phyloP scores from a whole-genome alignment of 495 filamentous ascomycete genomes.

The Poronia punctata region DNA sequence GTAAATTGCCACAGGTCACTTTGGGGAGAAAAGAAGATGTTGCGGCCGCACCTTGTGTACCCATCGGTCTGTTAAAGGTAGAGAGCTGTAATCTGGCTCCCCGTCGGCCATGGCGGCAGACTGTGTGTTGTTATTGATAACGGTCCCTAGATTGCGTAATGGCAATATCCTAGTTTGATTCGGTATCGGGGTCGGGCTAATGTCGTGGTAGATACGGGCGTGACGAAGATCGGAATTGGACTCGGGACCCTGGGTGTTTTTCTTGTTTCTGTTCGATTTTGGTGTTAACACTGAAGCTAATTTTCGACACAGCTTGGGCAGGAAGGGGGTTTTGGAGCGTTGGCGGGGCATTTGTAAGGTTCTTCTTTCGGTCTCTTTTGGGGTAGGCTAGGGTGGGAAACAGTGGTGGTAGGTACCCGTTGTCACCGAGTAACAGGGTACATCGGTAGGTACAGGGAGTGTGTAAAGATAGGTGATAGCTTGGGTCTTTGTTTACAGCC shows the following conservation, averaged over 20 bases:
- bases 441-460: no score
- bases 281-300: slow-evolving; percentile 15
- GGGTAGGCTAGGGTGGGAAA: no score
- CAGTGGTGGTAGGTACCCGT: no score
- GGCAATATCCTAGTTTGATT: no score
- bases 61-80: slow-evolving; percentile 78
- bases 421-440: no score
- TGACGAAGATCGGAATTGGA: slow-evolving; percentile 1
- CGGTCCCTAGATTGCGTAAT: slow-evolving; percentile 2
- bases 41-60: slow-evolving; percentile 65
- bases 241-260: not conserved
- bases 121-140: slow-evolving; percentile 7
- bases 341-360: slow-evolving; percentile 9
- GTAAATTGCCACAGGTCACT: not conserved
- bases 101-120: slow-evolving; percentile 51
- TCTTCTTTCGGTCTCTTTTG: not conserved
- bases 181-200: not conserved
- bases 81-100: slow-evolving; percentile 77
- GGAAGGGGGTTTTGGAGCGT: slow-evolving; percentile 6
- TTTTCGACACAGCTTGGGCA: slow-evolving; percentile 20
- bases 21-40: not conserved
- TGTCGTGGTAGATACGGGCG: slow-evolving; percentile 1
- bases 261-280: slow-evolving; percentile 9
- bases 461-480: no score
- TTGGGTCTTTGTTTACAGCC: no score